phyloP scores from a whole-genome alignment of 1,284 basidiomycete genomes.

The Polyporus tsugae region DNA sequence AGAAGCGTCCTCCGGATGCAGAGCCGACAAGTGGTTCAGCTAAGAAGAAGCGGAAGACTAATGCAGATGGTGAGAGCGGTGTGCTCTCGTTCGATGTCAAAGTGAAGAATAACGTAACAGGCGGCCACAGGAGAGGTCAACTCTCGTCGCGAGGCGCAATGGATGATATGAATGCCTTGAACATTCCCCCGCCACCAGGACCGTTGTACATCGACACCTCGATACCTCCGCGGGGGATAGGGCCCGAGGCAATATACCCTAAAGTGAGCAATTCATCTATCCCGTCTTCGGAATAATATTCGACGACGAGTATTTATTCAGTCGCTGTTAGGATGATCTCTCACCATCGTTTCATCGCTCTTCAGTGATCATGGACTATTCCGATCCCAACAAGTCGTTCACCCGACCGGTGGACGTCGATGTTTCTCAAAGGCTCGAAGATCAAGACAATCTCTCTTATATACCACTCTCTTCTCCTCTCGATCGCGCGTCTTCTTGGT shows the following conservation, averaged over 20 bases:
- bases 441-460: constrained; percentile 27
- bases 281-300: constrained; percentile 29
- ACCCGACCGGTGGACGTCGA: constrained; percentile 33
- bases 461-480: constrained; percentile 47
- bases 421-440: constrained; percentile 29
- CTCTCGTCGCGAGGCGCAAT: constrained; percentile 35
- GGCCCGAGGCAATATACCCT: constrained; percentile 41
- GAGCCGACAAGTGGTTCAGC: constrained; percentile 51
- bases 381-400: constrained; percentile 32
- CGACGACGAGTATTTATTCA: constrained; percentile 45
- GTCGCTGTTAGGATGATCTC: constrained; percentile 42
- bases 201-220: constrained; percentile 42
- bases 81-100: constrained; percentile 39
- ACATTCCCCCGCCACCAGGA: constrained; percentile 35
- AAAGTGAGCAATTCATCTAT: constrained; percentile 40
- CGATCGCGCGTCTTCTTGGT: constrained; percentile 64
- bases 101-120: constrained; percentile 42
- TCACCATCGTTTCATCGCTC: constrained; percentile 38
- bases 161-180: constrained; percentile 38
- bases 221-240: constrained; percentile 35
- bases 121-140: constrained; percentile 36
- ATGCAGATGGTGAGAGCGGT: constrained; percentile 40
- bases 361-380: constrained; percentile 36
- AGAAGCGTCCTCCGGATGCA: constrained; percentile 73
- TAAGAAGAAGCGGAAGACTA: constrained; percentile 65